Base-by-base conservation (phyloP, 148 eudicot species). In the Cornus controversa region DNA sequence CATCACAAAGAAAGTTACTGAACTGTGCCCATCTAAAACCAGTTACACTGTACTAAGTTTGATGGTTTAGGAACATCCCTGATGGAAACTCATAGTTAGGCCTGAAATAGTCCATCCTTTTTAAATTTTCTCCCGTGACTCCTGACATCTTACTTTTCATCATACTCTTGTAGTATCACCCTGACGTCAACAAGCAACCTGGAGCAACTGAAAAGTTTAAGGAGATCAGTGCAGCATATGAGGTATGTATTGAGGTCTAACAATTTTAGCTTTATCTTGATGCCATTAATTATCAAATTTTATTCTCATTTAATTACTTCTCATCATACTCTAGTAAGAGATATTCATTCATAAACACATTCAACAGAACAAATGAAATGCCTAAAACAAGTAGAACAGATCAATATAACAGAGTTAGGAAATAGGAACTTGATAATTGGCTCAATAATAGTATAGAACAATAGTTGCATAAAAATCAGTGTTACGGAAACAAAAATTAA, bases 201-300 rank as follows among this genome's bases (percentile, higher is more conserved):
- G 97, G 97, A 70, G 99, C 99, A 76, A 91, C 99, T n/a, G 99
- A 96, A 24, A 96, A 96, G 85, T 96, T 96, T 78, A 96, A 96
- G 87, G 98, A 96, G 91, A 96, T 96, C 72, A 96, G 98, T 84
- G 81, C 91, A 84, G 99, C 99, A 24, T 96, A 96, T 83, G 99
- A 96, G 99, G 99, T 96, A 89, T 82, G 87, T 25, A 73, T 24
- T 1, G 36, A 63, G 60, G 60, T 50, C 73, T 40, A 64, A 20
- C 57, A 53, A 42, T 31, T 65, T 0, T 20, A 31, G 14, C 20
- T 22, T 15, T 31, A 29, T 36, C 23, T 45, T 72, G 3, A 47
- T 62, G 45, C 23, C 34, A 6, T 25, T n/a, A 13, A 5, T 28
- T 13, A 7, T 25, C 10, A 7, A 6, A 14, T 54, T 18, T 57